A percentile compares a stretch with the other conserved stretches of the same genome.
phyloP scores from a whole-genome alignment of 1,284 basidiomycete species.

The Puccinia hordei region DNA sequence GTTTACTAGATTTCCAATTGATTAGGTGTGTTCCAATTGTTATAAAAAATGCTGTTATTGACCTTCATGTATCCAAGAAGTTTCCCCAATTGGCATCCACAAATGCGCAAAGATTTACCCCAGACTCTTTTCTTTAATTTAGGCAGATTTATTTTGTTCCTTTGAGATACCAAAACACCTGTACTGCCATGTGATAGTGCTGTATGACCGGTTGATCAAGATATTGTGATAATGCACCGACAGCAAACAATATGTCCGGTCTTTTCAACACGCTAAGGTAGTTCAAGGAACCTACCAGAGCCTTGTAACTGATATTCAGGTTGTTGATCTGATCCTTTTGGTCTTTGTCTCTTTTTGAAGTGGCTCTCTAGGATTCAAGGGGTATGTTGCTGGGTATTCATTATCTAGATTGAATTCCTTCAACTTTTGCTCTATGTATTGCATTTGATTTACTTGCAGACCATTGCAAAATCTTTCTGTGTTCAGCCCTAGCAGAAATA shows the following conservation, averaged over 20 bases:
- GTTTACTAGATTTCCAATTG: slow-evolving; percentile 61
- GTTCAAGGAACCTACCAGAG: not conserved
- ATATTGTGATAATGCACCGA: slow-evolving; percentile 6
- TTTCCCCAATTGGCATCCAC: slow-evolving; percentile 5
- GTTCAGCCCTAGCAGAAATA: too few relatives aligned
- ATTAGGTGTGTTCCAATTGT: not conserved
- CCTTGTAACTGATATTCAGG: not conserved
- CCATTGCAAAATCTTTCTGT: too few relatives aligned
- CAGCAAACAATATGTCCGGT: slow-evolving; percentile 1
- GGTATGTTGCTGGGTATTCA: too few relatives aligned
- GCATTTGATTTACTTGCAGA: too few relatives aligned
- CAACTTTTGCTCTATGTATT: too few relatives aligned
- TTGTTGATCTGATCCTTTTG: too few relatives aligned
- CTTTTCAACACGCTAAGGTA: not conserved
- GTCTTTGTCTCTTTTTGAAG: too few relatives aligned
- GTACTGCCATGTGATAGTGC: too few relatives aligned
- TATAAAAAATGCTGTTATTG: not conserved
- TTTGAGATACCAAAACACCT: not conserved
- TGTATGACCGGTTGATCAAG: not conserved
- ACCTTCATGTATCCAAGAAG: not conserved
- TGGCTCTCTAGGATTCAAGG: too few relatives aligned
- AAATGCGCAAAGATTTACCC: not conserved
- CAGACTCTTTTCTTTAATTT: not conserved
- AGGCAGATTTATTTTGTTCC: not conserved
- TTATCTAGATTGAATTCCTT: too few relatives aligned